Evolutionary conservation across 2,329 filamentous ascomycete species (phyloP).

Genomic region (Alternaria panax): DNA sequence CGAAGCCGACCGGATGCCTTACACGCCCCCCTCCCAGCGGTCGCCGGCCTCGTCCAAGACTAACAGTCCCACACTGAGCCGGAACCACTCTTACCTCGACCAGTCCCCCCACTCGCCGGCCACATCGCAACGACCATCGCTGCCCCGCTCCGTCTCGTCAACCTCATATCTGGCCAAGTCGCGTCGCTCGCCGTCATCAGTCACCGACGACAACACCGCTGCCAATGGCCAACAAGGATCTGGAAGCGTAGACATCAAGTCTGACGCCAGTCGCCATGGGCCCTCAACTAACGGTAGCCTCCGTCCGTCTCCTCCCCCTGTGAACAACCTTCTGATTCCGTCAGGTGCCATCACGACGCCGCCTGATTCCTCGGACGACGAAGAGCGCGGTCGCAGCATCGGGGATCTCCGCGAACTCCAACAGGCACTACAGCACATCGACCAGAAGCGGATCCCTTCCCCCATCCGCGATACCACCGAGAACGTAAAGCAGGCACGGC

Average conservation of each 20-base stretch:
- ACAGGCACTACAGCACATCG: constrained; percentile 81
- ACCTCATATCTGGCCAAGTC: constrained; percentile 69
- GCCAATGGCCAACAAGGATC: constrained; percentile 40
- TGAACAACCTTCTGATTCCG: constrained; percentile 79
- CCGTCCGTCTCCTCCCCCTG: constrained; percentile 82
- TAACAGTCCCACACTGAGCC: constrained; percentile 59
- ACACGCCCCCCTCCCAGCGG: constrained; percentile 78
- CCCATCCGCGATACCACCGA: constrained; percentile 52
- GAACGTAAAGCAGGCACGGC: constrained; percentile 22
- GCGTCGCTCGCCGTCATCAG: constrained; percentile 63
- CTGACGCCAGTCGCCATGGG: constrained; percentile 26
- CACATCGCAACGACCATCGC: constrained; percentile 52
- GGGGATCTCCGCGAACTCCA: constrained; percentile 71
- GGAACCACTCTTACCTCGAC: constrained; percentile 60
- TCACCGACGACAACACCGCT: constrained; percentile 39
- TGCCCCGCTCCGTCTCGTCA: constrained; percentile 65
- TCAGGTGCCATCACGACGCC: constrained; percentile 88
- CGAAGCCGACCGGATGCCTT: constrained; percentile 73
- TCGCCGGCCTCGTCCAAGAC: constrained; percentile 65
- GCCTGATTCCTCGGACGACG: constrained; percentile 90
- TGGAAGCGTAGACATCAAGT: constrained; percentile 27
- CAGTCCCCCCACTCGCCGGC: constrained; percentile 44
- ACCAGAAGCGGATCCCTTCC: constrained; percentile 68
- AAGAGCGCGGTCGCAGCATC: constrained; percentile 66
- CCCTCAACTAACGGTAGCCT: constrained; percentile 64